phyloP scores from a whole-genome alignment of 2,329 filamentous ascomycete species.

The Aspergillus sp. region DNA sequence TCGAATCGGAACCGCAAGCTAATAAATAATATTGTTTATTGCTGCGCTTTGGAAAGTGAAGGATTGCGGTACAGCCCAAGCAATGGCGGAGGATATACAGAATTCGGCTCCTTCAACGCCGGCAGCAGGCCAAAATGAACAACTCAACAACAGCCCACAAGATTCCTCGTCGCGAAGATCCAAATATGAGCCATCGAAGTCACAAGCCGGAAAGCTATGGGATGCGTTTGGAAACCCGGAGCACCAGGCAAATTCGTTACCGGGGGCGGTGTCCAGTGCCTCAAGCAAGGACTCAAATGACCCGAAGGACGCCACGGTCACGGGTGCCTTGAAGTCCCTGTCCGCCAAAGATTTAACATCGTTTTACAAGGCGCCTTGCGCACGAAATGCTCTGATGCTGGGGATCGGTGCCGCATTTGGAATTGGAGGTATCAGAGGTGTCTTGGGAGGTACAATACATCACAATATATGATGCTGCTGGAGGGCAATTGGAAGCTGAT shows the following conservation, averaged over 20 bases:
- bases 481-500: conserved; percentile 2
- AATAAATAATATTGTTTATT: not conserved
- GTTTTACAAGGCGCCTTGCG: conserved; percentile 72
- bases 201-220: conserved; percentile 42
- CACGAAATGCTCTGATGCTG: conserved; percentile 69
- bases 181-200: conserved; percentile 37
- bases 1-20: too few relatives aligned
- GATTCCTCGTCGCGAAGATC: conserved; percentile 21
- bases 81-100: conserved; percentile 35
- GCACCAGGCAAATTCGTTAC: conserved; percentile 47
- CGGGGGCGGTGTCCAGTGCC: conserved; percentile 39
- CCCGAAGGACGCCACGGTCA: conserved; percentile 34
- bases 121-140: conserved; percentile 12
- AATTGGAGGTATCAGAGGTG: conserved; percentile 62
- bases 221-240: conserved; percentile 40
- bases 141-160: conserved; percentile 8
- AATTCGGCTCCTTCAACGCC: conserved; percentile 13
- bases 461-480: not conserved
- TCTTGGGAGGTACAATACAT: conserved; percentile 58
- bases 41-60: not conserved
- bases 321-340: conserved; percentile 35
- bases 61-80: conserved; percentile 5
- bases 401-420: conserved; percentile 75
- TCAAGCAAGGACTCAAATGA: conserved; percentile 52
- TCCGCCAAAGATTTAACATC: conserved; percentile 49